Conservation (phyloP, 768 basidiomycete genomes). For the Zangia roseola region DNA sequence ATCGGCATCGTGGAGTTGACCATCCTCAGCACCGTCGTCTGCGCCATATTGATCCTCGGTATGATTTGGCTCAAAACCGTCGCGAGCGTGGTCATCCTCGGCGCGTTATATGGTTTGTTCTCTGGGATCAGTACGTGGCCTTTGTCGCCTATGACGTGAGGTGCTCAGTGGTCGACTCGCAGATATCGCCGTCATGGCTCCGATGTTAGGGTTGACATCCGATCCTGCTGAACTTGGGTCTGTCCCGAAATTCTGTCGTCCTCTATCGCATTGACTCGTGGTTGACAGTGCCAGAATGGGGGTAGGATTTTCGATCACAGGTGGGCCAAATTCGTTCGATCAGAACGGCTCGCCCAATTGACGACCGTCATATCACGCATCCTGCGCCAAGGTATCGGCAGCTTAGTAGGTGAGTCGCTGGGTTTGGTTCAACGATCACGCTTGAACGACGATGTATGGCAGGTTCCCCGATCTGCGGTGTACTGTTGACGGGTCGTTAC, state of each 20-base stretch:
- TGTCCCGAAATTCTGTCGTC: constrained; percentile 4
- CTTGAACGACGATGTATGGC: neutral
- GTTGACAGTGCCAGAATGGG: constrained; percentile 42
- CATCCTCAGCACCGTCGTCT: constrained; percentile 33
- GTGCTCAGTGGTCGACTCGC: too few relatives aligned
- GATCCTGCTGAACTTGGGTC: constrained; percentile 52
- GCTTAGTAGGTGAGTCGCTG: constrained; percentile 15
- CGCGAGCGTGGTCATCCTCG: constrained; percentile 41
- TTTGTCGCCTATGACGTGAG: too few relatives aligned
- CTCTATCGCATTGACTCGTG: constrained; percentile 8
- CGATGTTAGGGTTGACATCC: constrained; percentile 46
- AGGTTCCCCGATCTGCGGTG: constrained; percentile 59
- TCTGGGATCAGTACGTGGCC: constrained; percentile 40
- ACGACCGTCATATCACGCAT: too few relatives aligned
- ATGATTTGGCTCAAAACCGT: constrained; percentile 42
- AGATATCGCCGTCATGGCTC: constrained; percentile 42
- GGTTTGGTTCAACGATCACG: too few relatives aligned
- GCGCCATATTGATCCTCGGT: constrained; percentile 42
- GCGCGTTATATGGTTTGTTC: constrained; percentile 49
- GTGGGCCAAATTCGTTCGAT: constrained; percentile 22
- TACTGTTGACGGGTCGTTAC: constrained; percentile 47
- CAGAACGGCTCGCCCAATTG: too few relatives aligned
- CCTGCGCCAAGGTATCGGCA: constrained; percentile 20
- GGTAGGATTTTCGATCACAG: constrained; percentile 45
- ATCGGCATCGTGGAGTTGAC: constrained; percentile 46